These are phyloP conservation scores for Tetrapisispora taiwanensis DNA, from an alignment of 805 yeast genomes.

Conservation along the genomic window DNA sequence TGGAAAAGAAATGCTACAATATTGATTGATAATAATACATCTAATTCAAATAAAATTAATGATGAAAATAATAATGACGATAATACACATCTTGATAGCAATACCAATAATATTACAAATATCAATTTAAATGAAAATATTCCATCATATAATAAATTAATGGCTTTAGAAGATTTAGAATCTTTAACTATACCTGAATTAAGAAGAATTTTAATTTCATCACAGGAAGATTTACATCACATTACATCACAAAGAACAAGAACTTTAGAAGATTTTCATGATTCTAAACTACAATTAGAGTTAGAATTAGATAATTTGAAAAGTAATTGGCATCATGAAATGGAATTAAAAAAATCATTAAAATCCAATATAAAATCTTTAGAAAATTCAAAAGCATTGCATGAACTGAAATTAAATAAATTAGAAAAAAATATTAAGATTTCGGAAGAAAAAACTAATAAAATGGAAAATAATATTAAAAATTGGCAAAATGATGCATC, in stretches of 20 bases:
- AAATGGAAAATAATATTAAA: constrained; percentile 23
- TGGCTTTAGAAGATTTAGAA: constrained; percentile 23
- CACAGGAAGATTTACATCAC: constrained; percentile 29
- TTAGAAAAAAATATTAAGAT: constrained; percentile 21
- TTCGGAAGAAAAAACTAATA: constrained; percentile 14
- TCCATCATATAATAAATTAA: constrained; percentile 22
- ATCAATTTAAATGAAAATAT: constrained; percentile 4
- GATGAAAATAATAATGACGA: neutral
- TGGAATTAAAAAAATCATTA: constrained; percentile 24
- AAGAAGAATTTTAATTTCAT: constrained; percentile 24
- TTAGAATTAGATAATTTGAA: constrained; percentile 24
- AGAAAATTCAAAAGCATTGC: constrained; percentile 25
- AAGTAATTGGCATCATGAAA: constrained; percentile 26
- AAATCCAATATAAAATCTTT: constrained; percentile 27
- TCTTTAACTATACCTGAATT: constrained; percentile 24
- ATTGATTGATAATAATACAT: neutral
- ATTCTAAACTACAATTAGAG: constrained; percentile 20
- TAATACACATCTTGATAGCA: neutral
- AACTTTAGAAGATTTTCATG: constrained; percentile 23
- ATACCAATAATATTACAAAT: neutral
- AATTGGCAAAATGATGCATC: constrained; percentile 14
- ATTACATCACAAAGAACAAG: constrained; percentile 21
- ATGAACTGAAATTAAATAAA: constrained; percentile 25
- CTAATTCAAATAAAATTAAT: neutral
- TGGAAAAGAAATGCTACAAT: constrained; percentile 4